Conservation (phyloP, 129 eudicot genomes). For the Saussurea involucrata region DNA sequence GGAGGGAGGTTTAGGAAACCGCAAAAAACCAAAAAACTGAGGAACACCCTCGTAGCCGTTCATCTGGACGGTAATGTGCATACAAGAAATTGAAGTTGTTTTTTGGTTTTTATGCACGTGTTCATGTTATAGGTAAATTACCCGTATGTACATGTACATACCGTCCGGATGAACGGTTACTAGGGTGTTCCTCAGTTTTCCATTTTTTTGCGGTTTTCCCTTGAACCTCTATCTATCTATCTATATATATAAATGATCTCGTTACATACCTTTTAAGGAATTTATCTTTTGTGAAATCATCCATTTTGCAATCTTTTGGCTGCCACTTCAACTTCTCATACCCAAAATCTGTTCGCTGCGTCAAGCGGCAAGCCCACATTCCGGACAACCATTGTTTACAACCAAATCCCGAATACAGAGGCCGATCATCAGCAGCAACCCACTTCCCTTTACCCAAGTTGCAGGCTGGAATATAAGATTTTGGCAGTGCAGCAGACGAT, state of each 20-base stretch:
- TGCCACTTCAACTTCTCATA: slow-evolving; percentile 82
- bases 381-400: slow-evolving; percentile 82
- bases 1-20: too few species aligned
- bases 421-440: slow-evolving; percentile 60
- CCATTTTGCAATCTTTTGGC: slow-evolving; percentile 72
- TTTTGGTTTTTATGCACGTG: too few species aligned
- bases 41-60: too few species aligned
- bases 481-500: background rate
- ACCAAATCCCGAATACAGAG: slow-evolving; percentile 77
- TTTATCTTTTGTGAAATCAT: slow-evolving; percentile 52
- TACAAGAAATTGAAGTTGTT: too few species aligned
- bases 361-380: slow-evolving; percentile 94
- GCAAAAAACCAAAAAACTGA: too few species aligned
- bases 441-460: slow-evolving; percentile 80
- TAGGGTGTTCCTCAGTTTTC: too few species aligned
- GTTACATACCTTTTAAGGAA: slow-evolving; percentile 53
- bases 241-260: background rate
- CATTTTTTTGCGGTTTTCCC: too few species aligned
- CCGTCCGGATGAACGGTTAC: too few species aligned
- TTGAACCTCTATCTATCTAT: too few species aligned
- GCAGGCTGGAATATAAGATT: slow-evolving; percentile 55
- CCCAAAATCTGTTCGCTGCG: slow-evolving; percentile 73
- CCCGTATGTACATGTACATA: too few species aligned
- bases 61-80: too few species aligned
- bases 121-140: too few species aligned